These are phyloP conservation scores for Lunularia cruciata DNA, from an alignment of 225 moss, liverwort and hornwort species.

Conservation along the genomic window DNA sequence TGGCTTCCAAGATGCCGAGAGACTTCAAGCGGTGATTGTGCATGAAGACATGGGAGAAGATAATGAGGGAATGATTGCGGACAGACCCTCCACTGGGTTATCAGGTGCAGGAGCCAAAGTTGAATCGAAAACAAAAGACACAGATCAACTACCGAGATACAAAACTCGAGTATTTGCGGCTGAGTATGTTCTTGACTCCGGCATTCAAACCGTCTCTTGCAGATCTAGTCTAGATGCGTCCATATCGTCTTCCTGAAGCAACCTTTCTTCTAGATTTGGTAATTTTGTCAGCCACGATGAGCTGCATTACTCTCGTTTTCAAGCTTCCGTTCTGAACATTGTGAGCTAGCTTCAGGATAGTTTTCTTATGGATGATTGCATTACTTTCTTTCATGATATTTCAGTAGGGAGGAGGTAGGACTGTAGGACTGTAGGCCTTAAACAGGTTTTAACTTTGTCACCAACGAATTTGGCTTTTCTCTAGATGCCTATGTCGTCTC, in stretches of 20 bases:
- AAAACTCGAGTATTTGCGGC: constrained; percentile 98
- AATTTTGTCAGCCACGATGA: too few species aligned
- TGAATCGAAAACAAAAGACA: constrained; percentile 61
- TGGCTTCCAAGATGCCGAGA: constrained; percentile 58
- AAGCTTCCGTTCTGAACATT: too few species aligned
- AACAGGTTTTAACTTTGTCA: neutral
- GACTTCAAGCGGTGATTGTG: constrained; percentile 24
- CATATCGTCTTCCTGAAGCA: neutral
- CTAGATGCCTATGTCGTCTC: constrained; percentile 81
- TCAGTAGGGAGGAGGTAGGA: too few species aligned
- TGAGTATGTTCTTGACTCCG: constrained; percentile 61
- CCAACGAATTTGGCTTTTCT: neutral
- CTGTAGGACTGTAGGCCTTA: too few species aligned
- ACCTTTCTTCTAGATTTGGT: neutral
- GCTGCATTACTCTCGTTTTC: too few species aligned
- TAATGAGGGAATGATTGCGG: constrained; percentile 92
- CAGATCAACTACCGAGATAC: constrained; percentile 79
- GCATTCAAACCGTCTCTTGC: too few species aligned
- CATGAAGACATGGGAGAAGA: constrained; percentile 66
- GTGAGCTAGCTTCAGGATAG: too few species aligned
- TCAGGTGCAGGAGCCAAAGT: constrained; percentile 40
- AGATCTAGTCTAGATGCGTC: too few species aligned
- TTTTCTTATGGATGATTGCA: too few species aligned
- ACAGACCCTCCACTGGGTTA: constrained; percentile 46
- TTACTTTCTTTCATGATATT: too few species aligned